These are phyloP conservation scores for Neopestalotiopsis clavispora DNA, from an alignment of 2,329 filamentous ascomycete genomes.

Conservation along the genomic window DNA sequence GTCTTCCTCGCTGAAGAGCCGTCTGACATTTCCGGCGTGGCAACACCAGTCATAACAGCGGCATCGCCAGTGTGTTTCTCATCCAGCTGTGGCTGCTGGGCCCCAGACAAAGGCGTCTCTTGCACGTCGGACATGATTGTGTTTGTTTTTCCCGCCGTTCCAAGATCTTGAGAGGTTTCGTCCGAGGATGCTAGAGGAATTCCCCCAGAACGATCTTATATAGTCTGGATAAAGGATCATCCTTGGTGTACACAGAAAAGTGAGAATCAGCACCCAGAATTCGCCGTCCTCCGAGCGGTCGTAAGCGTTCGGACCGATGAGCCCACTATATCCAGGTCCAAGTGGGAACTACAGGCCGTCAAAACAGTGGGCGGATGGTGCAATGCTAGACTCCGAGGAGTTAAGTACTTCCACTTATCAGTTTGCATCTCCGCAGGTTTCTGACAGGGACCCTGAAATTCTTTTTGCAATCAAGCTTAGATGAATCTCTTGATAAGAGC, in stretches of 20 bases:
- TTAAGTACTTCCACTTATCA: background rate
- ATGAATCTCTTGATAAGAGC: background rate
- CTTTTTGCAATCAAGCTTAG: background rate
- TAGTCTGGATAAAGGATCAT: background rate
- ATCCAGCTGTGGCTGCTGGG: background rate
- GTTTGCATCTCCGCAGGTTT: background rate
- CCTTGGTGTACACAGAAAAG: background rate
- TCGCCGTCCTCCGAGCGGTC: background rate
- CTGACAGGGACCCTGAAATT: background rate
- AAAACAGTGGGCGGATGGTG: constrained; percentile 2
- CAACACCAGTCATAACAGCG: too few relatives aligned
- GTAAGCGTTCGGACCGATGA: constrained; percentile 11
- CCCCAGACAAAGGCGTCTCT: background rate
- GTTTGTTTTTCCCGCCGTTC: background rate
- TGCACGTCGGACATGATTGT: background rate
- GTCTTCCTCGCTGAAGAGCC: background rate
- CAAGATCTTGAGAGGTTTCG: background rate
- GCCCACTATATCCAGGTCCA: constrained; percentile 7
- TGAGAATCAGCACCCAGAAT: background rate
- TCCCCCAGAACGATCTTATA: background rate
- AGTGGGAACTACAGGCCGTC: background rate
- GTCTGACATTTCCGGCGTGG: background rate
- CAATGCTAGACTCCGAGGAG: constrained; percentile 3
- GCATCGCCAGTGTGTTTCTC: background rate
- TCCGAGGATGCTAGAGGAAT: background rate